Evolutionary conservation across 2,329 filamentous ascomycete species (phyloP).

Genomic region (Anthostomella pinea): DNA sequence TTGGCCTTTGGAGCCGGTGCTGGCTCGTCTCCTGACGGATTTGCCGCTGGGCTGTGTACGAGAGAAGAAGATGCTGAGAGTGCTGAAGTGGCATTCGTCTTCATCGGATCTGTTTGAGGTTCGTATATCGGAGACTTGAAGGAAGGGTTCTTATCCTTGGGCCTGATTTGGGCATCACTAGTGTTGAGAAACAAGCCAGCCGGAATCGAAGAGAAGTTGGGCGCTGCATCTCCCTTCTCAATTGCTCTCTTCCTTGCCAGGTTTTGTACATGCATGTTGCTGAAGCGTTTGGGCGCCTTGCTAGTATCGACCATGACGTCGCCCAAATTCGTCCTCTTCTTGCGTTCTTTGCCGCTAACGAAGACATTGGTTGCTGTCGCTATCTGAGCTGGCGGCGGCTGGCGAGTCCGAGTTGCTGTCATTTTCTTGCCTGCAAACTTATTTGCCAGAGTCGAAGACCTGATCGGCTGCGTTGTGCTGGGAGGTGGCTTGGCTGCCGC

Average conservation of each 20-base stretch:
- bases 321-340: conserved; percentile 34
- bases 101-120: conserved; percentile 4
- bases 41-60: conserved; percentile 2
- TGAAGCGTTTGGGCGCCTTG: conserved; percentile 41
- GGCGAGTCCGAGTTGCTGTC: conserved; percentile 27
- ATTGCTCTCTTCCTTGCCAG: conserved; percentile 42
- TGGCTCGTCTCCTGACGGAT: conserved; percentile 2
- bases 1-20: conserved; percentile 24
- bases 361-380: conserved; percentile 42
- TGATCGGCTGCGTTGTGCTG: conserved; percentile 1
- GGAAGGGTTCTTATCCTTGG: conserved; percentile 4
- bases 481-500: conserved; percentile 10
- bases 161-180: conserved; percentile 8
- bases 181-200: conserved; percentile 26
- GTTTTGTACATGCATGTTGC: conserved; percentile 35
- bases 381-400: conserved; percentile 9
- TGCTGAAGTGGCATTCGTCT: conserved; percentile 2
- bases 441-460: conserved; percentile 13
- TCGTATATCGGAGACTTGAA: not conserved
- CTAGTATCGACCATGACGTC: conserved; percentile 41
- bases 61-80: conserved; percentile 5
- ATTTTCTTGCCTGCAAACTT: conserved; percentile 22
- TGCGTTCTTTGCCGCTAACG: conserved; percentile 38
- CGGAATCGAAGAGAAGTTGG: conserved; percentile 35
- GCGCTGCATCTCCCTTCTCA: conserved; percentile 41